Evolutionary conservation across 2,329 filamentous ascomycete species (phyloP), one percentile per base, ranked within the genome.

Genomic region (Chaetomiaceae sp.): DNA sequence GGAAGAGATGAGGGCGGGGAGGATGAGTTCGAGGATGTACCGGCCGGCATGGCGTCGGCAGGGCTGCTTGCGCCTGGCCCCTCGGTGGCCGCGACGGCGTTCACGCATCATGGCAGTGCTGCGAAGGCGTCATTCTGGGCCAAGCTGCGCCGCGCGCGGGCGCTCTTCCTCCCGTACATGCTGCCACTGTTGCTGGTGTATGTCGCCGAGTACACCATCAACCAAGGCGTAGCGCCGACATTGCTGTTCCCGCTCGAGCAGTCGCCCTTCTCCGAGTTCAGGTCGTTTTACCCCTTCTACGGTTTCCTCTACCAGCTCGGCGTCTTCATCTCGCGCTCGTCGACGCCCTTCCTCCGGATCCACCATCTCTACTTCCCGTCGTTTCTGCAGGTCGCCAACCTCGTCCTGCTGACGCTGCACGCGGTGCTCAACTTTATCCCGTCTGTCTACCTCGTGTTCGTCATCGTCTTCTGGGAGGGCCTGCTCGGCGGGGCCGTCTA

Each of bases 181-280:
- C 76, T 95, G 3, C 93, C 93, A 0, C 77, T 99, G 13, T 76
- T 97, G 30, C 73, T 97, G 14, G 93, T 99, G 25, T 99, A 96
- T 66, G 80, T 97, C 31, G 89, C 91, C 50, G 93, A 99, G 72
- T 99, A 99, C 67, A 95, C 88, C 49, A 96, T 97, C 69, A 97
- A 97, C 71, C 91, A 96, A 72, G 92, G 91, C 31, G 89, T 97
- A 0, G 77, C 89, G 0, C 92, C 93, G 1, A 96, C 90, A 0
- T 74, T 97, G 0, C 79, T 99, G 4, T 99, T 96, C 65, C 89
- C 91, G 0, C 74, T 96, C 1, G 65, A 76, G 1, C 70, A 78
- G 10, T 86, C 87, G 1, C 93, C 93, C 0, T 97, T 97, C 66
- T 70, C 73, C 27, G 81, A 89, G 59, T 93, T 84, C 65, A 85